A percentile compares a stretch with the other conserved stretches of the same genome.
Conservation (phyloP, 2,329 filamentous ascomycete genomes). For the Diaporthe velutina region DNA sequence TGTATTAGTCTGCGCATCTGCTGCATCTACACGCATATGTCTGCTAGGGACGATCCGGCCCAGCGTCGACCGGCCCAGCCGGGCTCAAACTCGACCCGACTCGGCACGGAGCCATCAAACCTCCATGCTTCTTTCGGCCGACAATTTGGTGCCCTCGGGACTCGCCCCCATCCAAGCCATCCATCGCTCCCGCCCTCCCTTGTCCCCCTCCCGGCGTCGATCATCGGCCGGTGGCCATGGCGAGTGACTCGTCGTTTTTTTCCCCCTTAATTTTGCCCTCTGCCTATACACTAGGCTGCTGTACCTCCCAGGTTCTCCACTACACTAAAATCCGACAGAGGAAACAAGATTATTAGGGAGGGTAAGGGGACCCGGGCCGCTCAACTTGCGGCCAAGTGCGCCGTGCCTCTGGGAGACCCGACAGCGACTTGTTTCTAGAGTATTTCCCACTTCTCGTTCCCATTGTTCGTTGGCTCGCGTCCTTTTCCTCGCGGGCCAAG, state of each 20-base stretch:
- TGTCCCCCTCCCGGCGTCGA: slow-evolving; percentile 6
- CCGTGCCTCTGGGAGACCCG: slow-evolving; percentile 12
- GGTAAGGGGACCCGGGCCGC: background rate
- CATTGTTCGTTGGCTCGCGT: background rate
- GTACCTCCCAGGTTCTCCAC: slow-evolving; percentile 8
- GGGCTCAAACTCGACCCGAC: slow-evolving; percentile 3
- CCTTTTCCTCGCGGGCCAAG: background rate
- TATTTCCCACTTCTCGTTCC: background rate
- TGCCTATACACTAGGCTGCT: background rate
- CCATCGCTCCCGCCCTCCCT: background rate
- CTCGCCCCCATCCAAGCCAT: background rate
- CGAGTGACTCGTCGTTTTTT: slow-evolving; percentile 18
- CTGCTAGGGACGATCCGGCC: background rate
- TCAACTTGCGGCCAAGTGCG: slow-evolving; percentile 14
- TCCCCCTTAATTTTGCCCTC: too few species aligned
- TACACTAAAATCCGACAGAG: background rate
- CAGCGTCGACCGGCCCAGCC: background rate
- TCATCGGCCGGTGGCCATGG: slow-evolving; percentile 2
- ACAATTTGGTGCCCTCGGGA: background rate
- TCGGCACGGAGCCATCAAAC: slow-evolving; percentile 16
- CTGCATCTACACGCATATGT: background rate
- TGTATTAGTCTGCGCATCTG: background rate
- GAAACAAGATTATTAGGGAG: background rate
- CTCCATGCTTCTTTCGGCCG: slow-evolving; percentile 9
- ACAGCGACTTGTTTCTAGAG: background rate